A percentile compares a stretch with the other conserved stretches of the same genome.
phyloP scores from a whole-genome alignment of 2,329 filamentous ascomycete species.

The Exutisphaerella laricina region DNA sequence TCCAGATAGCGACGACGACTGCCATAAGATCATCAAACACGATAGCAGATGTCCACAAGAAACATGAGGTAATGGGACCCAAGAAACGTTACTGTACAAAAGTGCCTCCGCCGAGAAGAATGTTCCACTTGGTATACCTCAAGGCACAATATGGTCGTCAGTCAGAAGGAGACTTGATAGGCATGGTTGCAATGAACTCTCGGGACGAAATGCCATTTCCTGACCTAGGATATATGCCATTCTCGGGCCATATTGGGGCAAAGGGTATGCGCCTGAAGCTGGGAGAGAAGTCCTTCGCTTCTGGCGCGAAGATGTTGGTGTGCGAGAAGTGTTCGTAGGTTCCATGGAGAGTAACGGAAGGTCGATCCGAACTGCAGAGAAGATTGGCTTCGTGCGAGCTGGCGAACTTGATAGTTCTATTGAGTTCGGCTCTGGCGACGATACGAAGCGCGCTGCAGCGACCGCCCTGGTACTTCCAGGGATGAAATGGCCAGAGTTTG shows the following conservation, averaged over 20 bases:
- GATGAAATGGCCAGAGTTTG: constrained; percentile 5
- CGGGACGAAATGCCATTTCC: constrained; percentile 8
- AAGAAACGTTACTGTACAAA: background rate
- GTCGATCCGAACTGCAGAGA: constrained; percentile 2
- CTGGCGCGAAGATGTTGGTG: constrained; percentile 8
- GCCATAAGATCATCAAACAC: background rate
- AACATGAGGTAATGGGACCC: constrained; percentile 1
- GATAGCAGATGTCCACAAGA: background rate
- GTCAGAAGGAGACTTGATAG: background rate
- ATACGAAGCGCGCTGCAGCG: background rate
- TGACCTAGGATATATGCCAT: constrained; percentile 12
- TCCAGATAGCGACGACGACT: background rate
- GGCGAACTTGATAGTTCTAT: no score
- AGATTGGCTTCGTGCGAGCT: constrained; percentile 7
- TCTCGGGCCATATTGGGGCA: background rate
- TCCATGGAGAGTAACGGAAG: constrained; percentile 3
- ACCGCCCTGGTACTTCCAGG: constrained; percentile 5
- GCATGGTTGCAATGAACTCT: constrained; percentile 6
- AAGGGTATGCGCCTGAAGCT: constrained; percentile 11
- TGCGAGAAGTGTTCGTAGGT: constrained; percentile 6
- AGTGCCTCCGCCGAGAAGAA: background rate
- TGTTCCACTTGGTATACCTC: constrained; percentile 9
- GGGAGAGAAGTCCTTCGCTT: constrained; percentile 3
- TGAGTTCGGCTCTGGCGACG: background rate
- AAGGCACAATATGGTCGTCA: background rate